Percentiles rank a stretch among this genome's conserved stretches.
Conservation (phyloP, 345 rosid genomes). For the Eucalyptus cloeziana region DNA sequence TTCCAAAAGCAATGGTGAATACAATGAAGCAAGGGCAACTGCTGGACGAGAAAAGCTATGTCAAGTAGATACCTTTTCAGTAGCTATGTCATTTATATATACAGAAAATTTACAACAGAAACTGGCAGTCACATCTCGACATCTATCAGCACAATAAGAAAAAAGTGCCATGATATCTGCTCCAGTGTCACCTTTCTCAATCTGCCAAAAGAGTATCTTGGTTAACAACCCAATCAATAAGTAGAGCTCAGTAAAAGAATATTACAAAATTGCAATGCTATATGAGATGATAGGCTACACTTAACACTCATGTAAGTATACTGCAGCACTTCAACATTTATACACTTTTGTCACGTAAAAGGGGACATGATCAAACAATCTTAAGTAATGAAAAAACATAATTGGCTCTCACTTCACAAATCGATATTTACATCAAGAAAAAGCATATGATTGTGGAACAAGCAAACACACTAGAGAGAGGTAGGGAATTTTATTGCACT, state of each 20-base stretch:
- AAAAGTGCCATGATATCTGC: slow-evolving; percentile 49
- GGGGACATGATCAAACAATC: background rate
- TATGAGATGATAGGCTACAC: background rate
- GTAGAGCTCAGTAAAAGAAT: background rate
- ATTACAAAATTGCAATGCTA: background rate
- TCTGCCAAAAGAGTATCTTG: slow-evolving; percentile 17
- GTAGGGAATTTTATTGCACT: background rate
- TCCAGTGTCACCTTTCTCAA: slow-evolving; percentile 17
- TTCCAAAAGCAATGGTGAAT: background rate
- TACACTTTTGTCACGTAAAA: background rate
- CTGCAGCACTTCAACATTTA: background rate
- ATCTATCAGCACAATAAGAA: slow-evolving; percentile 62
- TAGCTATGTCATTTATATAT: slow-evolving; percentile 29
- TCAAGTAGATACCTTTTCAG: slow-evolving; percentile 37
- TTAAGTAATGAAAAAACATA: background rate
- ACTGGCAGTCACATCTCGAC: slow-evolving; percentile 26
- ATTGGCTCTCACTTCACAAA: background rate
- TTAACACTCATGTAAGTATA: background rate
- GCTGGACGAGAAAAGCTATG: background rate
- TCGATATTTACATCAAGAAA: background rate
- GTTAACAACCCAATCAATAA: background rate
- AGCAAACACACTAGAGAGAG: background rate
- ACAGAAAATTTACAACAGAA: slow-evolving; percentile 38
- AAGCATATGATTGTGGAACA: background rate
- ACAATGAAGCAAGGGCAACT: background rate